phyloP scores from a whole-genome alignment of 768 basidiomycete species.

The Cytidiella melzeri region DNA sequence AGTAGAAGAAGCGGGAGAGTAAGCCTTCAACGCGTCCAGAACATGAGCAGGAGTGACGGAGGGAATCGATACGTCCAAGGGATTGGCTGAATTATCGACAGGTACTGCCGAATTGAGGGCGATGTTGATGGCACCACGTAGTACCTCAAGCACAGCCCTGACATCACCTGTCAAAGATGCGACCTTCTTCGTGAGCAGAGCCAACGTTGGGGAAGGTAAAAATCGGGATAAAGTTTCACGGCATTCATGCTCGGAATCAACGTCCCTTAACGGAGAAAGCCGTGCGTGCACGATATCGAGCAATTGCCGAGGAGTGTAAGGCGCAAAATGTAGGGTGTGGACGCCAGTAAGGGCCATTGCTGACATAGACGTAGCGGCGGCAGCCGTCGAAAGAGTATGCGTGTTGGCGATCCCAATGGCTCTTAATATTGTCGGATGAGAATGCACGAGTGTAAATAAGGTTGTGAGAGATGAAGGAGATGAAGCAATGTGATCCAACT shows the following conservation, averaged over 20 bases:
- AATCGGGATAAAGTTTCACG: slow-evolving; percentile 37
- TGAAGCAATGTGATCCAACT: slow-evolving; percentile 76
- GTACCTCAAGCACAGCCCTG: slow-evolving; percentile 70
- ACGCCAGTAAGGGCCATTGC: slow-evolving; percentile 29
- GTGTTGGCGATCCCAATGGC: slow-evolving; percentile 87
- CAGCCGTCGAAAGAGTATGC: slow-evolving; percentile 68
- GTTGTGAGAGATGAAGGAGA: slow-evolving; percentile 51
- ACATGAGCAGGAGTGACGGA: slow-evolving; percentile 62
- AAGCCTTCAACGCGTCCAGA: slow-evolving; percentile 68
- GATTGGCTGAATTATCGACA: slow-evolving; percentile 14
- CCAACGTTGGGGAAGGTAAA: slow-evolving; percentile 57
- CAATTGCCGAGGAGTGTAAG: slow-evolving; percentile 70
- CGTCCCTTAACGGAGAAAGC: slow-evolving; percentile 44
- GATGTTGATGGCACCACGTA: slow-evolving; percentile 73
- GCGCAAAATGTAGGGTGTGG: slow-evolving; percentile 71
- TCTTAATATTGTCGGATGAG: slow-evolving; percentile 47
- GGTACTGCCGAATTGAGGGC: slow-evolving; percentile 33
- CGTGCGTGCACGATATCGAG: slow-evolving; percentile 63
- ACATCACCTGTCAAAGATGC: slow-evolving; percentile 83
- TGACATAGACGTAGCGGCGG: slow-evolving; percentile 30
- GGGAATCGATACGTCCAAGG: slow-evolving; percentile 26
- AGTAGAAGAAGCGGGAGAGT: slow-evolving; percentile 32
- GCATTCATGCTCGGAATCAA: slow-evolving; percentile 3
- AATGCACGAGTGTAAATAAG: slow-evolving; percentile 63
- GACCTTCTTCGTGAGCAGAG: slow-evolving; percentile 72